These are phyloP conservation scores for Eucalyptus melliodora DNA, from an alignment of 345 rosid species.

Conservation along the genomic window DNA sequence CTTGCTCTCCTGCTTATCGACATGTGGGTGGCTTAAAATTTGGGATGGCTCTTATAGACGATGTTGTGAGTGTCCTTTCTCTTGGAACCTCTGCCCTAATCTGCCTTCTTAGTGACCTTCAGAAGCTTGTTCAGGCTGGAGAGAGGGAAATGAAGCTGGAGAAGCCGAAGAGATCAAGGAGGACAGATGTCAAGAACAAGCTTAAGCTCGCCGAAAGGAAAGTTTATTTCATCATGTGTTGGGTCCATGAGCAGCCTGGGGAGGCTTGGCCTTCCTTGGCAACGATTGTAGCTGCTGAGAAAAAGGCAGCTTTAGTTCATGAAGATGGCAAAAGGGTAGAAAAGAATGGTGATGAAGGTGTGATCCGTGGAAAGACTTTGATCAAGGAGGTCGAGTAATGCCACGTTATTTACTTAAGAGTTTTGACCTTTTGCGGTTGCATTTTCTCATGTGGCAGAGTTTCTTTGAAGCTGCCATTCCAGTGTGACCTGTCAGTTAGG, in stretches of 20 bases:
- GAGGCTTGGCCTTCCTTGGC: constrained; percentile 57
- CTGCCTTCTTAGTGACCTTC: constrained; percentile 63
- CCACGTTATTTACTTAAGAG: neutral
- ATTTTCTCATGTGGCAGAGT: neutral
- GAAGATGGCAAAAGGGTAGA: neutral
- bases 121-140: constrained; percentile 50
- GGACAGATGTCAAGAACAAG: constrained; percentile 40
- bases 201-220: constrained; percentile 72
- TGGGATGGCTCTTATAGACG: constrained; percentile 55
- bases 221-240: constrained; percentile 72
- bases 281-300: constrained; percentile 40
- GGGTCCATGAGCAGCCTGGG: constrained; percentile 71
- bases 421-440: neutral
- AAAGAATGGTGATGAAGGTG: constrained; percentile 5
- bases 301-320: constrained; percentile 16
- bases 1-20: constrained; percentile 65
- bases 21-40: constrained; percentile 62
- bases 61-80: constrained; percentile 36
- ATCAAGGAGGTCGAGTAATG: constrained; percentile 52
- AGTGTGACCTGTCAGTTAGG: neutral
- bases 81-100: constrained; percentile 48
- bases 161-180: constrained; percentile 16
- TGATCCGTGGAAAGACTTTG: constrained; percentile 18
- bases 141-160: constrained; percentile 32
- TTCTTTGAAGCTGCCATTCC: neutral